A percentile compares a stretch with the other conserved stretches of the same genome.
Evolutionary conservation across 2,329 filamentous ascomycete genomes (phyloP).

Genomic region (Curvularia sp.): DNA sequence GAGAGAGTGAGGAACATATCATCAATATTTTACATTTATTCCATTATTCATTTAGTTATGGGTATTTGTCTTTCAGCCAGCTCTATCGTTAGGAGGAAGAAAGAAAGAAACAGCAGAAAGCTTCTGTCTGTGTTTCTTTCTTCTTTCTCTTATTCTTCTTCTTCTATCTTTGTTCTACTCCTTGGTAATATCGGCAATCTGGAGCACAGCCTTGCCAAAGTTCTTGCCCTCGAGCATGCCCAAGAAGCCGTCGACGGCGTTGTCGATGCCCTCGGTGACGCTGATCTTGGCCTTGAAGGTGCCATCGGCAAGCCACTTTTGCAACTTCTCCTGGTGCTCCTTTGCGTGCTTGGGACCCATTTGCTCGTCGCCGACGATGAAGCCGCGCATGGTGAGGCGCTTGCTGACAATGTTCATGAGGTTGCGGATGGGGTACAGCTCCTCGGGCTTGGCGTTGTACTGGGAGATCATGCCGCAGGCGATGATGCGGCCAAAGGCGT

Average conservation of each 20-base stretch:
- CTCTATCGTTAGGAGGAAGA: not conserved
- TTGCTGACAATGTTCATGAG: slow-evolving; percentile 70
- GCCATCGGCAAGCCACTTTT: slow-evolving; percentile 78
- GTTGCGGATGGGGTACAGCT: slow-evolving; percentile 73
- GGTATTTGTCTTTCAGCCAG: not conserved
- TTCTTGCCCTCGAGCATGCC: slow-evolving; percentile 80
- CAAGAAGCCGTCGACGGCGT: slow-evolving; percentile 74
- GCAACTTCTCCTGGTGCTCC: slow-evolving; percentile 78
- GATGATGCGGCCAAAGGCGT: slow-evolving; percentile 69
- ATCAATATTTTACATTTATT: slow-evolving; percentile 1
- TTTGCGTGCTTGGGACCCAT: slow-evolving; percentile 71
- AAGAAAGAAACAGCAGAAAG: too few species aligned
- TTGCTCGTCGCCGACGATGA: slow-evolving; percentile 71
- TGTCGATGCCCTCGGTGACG: slow-evolving; percentile 78
- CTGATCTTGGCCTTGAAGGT: slow-evolving; percentile 73
- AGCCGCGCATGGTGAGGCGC: slow-evolving; percentile 75
- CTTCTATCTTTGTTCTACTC: too few species aligned
- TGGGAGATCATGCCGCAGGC: slow-evolving; percentile 73
- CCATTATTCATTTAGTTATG: not conserved
- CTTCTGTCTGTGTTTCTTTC: too few species aligned
- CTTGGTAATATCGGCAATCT: slow-evolving; percentile 59
- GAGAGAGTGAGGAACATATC: not conserved
- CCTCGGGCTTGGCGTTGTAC: slow-evolving; percentile 69
- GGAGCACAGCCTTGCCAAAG: slow-evolving; percentile 84
- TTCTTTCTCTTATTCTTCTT: too few species aligned